These are phyloP conservation scores for Biscutella laevigata DNA, from an alignment of 441 rosid genomes.

Conservation along the genomic window DNA sequence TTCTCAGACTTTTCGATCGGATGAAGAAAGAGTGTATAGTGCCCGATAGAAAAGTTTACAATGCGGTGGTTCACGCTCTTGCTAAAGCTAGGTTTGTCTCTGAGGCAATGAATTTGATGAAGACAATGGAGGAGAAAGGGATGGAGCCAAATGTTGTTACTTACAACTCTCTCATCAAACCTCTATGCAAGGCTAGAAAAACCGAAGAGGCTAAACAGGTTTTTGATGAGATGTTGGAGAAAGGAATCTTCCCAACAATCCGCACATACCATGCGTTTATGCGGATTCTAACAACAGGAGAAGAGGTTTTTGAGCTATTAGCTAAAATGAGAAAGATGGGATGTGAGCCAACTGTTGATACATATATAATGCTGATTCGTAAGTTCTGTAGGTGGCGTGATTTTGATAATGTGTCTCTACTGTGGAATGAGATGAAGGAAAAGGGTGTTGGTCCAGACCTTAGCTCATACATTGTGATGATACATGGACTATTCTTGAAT, in stretches of 20 bases:
- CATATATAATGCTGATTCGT: conserved; percentile 77
- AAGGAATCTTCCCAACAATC: conserved; percentile 46
- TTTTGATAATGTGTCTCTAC: conserved; percentile 45
- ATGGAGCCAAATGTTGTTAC: conserved; percentile 57
- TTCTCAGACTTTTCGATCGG: conserved; percentile 52
- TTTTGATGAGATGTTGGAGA: conserved; percentile 63
- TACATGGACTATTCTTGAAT: conserved; percentile 81
- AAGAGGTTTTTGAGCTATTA: conserved; percentile 67
- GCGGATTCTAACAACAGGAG: conserved; percentile 45
- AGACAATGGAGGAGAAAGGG: conserved; percentile 68
- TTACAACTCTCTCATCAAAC: conserved; percentile 73
- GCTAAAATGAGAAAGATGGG: conserved; percentile 60
- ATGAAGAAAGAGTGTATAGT: conserved; percentile 55
- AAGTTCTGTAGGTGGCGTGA: conserved; percentile 83
- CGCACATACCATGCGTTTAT: conserved; percentile 77
- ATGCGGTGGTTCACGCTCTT: conserved; percentile 73
- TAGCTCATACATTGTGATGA: conserved; percentile 69
- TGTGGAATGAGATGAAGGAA: conserved; percentile 77
- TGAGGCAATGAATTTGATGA: conserved; percentile 56
- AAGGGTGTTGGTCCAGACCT: conserved; percentile 62
- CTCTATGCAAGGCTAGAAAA: conserved; percentile 60
- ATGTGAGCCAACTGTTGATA: conserved; percentile 62
- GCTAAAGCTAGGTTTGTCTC: conserved; percentile 60
- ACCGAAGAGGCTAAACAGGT: conserved; percentile 48
- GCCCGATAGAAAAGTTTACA: conserved; percentile 78